Evolutionary conservation across 257 asterid genomes (phyloP).

Genomic region (Solanum virginianum): DNA sequence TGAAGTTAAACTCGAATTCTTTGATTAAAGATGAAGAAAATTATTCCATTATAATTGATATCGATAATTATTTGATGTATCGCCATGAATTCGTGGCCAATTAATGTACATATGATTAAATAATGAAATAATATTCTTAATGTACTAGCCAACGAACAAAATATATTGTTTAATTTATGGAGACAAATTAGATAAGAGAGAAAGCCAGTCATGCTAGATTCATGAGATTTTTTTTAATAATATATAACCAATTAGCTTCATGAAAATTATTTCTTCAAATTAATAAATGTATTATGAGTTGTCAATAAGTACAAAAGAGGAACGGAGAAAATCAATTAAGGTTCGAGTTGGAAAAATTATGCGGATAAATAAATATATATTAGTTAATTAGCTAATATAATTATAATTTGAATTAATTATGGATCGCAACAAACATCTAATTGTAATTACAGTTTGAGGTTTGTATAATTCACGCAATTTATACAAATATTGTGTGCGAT

Average conservation of each 20-base stretch:
- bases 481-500: no score
- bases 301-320: background rate
- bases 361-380: no score
- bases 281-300: background rate
- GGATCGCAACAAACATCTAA: rapidly evolving
- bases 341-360: no score
- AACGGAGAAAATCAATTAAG: background rate
- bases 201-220: background rate
- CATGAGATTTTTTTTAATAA: background rate
- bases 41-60: background rate
- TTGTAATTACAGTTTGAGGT: no score
- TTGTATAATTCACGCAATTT: no score
- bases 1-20: no score
- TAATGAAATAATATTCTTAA: background rate
- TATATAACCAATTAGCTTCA: background rate
- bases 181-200: background rate
- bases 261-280: background rate
- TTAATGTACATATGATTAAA: background rate
- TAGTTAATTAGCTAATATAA: no score
- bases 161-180: background rate
- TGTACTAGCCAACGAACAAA: background rate
- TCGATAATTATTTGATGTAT: background rate
- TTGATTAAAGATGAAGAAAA: background rate
- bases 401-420: no score
- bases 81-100: background rate